phyloP scores from a whole-genome alignment of 768 basidiomycete genomes.

The Daedalea quercina region DNA sequence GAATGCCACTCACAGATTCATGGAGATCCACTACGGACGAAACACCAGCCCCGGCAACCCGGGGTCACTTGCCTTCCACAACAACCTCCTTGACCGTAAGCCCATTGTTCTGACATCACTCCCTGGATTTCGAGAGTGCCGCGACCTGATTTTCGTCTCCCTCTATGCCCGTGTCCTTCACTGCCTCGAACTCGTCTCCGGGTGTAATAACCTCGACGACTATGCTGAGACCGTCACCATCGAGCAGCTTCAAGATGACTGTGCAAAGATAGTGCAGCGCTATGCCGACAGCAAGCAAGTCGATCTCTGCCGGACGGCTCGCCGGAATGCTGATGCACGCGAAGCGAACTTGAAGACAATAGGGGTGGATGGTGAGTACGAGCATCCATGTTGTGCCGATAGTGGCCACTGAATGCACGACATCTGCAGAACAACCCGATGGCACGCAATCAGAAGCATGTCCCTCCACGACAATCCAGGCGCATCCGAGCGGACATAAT shows the following conservation, averaged over 20 bases:
- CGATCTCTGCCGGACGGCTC: no score
- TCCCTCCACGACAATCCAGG: no score
- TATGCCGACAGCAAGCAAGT: no score
- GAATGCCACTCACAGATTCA: slow-evolving; percentile 22
- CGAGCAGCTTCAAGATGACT: neutral
- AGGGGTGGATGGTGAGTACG: no score
- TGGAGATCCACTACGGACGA: slow-evolving; percentile 29
- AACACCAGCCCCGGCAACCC: slow-evolving; percentile 25
- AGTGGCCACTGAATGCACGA: no score
- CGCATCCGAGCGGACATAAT: neutral
- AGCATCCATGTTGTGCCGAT: no score
- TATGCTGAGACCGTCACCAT: slow-evolving; percentile 15
- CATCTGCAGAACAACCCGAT: no score
- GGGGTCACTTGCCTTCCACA: slow-evolving; percentile 28
- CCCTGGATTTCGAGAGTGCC: slow-evolving; percentile 27
- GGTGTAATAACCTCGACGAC: slow-evolving; percentile 10
- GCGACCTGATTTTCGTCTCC: slow-evolving; percentile 24
- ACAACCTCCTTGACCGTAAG: slow-evolving; percentile 25
- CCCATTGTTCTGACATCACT: slow-evolving; percentile 30
- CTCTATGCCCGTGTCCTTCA: slow-evolving; percentile 23
- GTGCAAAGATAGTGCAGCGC: no score
- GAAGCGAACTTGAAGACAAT: no score
- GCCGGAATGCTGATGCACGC: no score
- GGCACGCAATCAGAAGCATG: no score
- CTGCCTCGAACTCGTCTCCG: slow-evolving; percentile 19